Evolutionary conservation across 1,284 basidiomycete species (phyloP).

Genomic region (Microbotryum silenes-acaulis): DNA sequence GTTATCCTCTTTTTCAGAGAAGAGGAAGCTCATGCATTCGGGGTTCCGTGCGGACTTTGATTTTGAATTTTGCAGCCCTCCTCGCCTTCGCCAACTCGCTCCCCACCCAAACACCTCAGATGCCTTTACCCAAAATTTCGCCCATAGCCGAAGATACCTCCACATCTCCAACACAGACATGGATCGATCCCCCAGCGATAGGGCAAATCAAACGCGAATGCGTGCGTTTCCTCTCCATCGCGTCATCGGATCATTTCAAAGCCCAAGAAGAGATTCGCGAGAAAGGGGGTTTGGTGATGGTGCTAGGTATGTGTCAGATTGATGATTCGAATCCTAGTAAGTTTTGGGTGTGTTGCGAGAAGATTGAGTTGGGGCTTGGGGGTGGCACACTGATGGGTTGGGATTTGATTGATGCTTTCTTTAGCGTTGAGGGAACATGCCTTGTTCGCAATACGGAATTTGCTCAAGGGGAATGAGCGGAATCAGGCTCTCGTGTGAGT

Average conservation of each 20-base stretch:
- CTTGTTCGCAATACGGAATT: slow-evolving; percentile 67
- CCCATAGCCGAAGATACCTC: not conserved
- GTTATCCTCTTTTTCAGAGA: not conserved
- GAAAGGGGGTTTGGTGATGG: slow-evolving; percentile 63
- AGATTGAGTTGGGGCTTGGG: no score
- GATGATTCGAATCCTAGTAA: slow-evolving; percentile 84
- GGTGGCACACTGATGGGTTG: not conserved
- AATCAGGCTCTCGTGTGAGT: slow-evolving; percentile 69
- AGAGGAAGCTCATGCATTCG: not conserved
- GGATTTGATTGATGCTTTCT: no score
- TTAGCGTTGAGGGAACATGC: slow-evolving; percentile 82
- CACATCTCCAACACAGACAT: not conserved
- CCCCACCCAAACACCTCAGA: not conserved
- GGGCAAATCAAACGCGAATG: slow-evolving; percentile 72
- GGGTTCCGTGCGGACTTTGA: no score
- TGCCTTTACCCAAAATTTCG: not conserved
- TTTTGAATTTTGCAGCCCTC: not conserved
- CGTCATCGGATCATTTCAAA: slow-evolving; percentile 55
- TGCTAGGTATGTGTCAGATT: slow-evolving; percentile 76
- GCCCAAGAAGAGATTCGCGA: slow-evolving; percentile 65
- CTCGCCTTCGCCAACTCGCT: slow-evolving; percentile 10
- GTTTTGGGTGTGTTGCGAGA: slow-evolving; percentile 36
- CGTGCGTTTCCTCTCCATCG: slow-evolving; percentile 66
- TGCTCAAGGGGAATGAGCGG: slow-evolving; percentile 63
- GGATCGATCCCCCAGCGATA: slow-evolving; percentile 54